phyloP scores from a whole-genome alignment of 129 eudicot genomes.

The Chrysanthemum makinoi region DNA sequence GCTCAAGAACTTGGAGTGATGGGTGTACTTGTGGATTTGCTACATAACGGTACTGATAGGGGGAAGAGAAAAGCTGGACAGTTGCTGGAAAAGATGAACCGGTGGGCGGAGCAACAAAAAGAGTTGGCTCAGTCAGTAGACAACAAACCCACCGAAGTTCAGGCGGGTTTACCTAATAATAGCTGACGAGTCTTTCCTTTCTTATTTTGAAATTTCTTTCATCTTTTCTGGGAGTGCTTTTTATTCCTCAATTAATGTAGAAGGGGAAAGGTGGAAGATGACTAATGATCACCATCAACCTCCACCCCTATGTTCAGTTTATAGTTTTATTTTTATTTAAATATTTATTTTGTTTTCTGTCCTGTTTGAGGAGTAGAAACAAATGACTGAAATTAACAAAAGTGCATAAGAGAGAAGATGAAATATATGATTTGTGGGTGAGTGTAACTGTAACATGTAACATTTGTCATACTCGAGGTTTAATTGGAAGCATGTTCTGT shows the following conservation, averaged over 20 bases:
- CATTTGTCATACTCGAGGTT: constrained; percentile 4
- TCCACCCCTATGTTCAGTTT: constrained; percentile 21
- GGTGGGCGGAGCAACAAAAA: constrained; percentile 62
- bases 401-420: constrained; percentile 25
- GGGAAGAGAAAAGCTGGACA: constrained; percentile 84
- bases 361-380: constrained; percentile 23
- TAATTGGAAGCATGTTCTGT: constrained; percentile 2
- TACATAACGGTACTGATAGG: constrained; percentile 78
- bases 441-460: constrained; percentile 17
- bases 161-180: neutral
- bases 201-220: constrained; percentile 17
- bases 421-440: constrained; percentile 22
- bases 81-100: constrained; percentile 65
- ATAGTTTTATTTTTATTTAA: constrained; percentile 24
- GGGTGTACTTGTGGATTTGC: constrained; percentile 57
- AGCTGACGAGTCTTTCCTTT: constrained; percentile 19
- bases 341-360: neutral
- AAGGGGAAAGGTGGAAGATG: constrained; percentile 59
- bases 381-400: constrained; percentile 20
- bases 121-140: constrained; percentile 20
- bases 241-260: constrained; percentile 20
- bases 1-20: constrained; percentile 72
- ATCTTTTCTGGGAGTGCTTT: constrained; percentile 24
- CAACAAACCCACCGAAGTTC: constrained; percentile 5
- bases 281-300: constrained; percentile 18